Conservation (phyloP, 2,329 filamentous ascomycete genomes). For the Colletotrichum graminicola region DNA sequence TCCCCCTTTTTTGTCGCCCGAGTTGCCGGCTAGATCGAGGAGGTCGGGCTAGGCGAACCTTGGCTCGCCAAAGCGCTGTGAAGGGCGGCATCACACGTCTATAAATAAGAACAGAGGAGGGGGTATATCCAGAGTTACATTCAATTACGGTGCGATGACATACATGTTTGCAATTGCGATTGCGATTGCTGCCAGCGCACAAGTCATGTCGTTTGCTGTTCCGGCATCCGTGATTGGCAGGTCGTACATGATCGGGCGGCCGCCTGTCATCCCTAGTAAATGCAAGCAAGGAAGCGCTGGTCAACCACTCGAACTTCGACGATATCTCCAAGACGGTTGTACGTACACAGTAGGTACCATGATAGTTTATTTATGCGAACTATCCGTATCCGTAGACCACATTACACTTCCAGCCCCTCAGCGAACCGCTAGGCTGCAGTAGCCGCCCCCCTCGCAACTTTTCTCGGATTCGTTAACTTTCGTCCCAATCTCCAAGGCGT, state of each 20-base stretch:
- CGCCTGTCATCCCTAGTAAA: background rate
- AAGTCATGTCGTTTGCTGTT: background rate
- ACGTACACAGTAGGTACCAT: background rate
- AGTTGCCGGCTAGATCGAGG: background rate
- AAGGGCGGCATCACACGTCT: conserved; percentile 4
- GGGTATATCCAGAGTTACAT: background rate
- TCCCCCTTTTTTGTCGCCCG: too few species aligned
- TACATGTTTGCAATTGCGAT: background rate
- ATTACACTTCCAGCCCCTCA: conserved; percentile 9
- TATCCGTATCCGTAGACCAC: background rate
- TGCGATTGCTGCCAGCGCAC: background rate
- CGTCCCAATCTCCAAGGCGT: conserved; percentile 8
- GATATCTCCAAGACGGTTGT: background rate
- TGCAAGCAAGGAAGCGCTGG: conserved; percentile 23
- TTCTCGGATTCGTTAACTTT: conserved; percentile 11
- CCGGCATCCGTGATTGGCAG: background rate
- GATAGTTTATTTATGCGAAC: background rate
- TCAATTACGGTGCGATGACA: conserved; percentile 14
- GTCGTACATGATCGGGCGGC: background rate
- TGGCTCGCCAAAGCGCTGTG: background rate
- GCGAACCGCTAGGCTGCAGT: conserved; percentile 19
- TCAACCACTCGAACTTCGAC: background rate
- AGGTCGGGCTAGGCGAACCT: background rate
- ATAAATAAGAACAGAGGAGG: conserved; percentile 13
- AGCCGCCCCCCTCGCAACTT: background rate